Percentiles rank a stretch among this genome's conserved stretches.
phyloP scores from a whole-genome alignment of 2,329 filamentous ascomycete genomes.

The Bipolaris cookei region DNA sequence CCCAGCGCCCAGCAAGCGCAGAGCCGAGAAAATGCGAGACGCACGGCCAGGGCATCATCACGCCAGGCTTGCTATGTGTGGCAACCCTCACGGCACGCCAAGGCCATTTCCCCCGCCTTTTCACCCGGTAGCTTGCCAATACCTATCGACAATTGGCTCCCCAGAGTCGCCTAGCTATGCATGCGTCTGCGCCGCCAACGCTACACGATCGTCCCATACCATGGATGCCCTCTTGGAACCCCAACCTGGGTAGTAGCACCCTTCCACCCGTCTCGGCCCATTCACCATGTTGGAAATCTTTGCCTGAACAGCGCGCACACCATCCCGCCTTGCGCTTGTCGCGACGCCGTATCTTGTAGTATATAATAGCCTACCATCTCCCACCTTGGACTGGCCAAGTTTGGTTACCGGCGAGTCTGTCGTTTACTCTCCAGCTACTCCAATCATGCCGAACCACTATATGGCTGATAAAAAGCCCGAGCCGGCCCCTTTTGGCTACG shows the following conservation, averaged over 20 bases:
- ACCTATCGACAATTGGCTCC: slow-evolving; percentile 37
- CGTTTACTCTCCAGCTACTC: background rate
- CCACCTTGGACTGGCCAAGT: background rate
- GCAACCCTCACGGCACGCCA: slow-evolving; percentile 12
- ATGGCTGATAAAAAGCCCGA: slow-evolving; percentile 34
- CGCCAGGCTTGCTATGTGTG: background rate
- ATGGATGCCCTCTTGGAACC: slow-evolving; percentile 6
- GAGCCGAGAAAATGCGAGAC: slow-evolving; percentile 23
- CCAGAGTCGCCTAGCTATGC: slow-evolving; percentile 18
- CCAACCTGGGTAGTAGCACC: background rate
- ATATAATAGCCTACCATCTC: slow-evolving; percentile 10
- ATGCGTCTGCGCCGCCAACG: slow-evolving; percentile 10
- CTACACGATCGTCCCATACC: slow-evolving; percentile 8
- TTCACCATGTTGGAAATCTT: slow-evolving; percentile 20
- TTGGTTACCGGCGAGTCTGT: slow-evolving; percentile 7
- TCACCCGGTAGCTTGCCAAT: slow-evolving; percentile 6
- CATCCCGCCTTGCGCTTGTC: slow-evolving; percentile 1
- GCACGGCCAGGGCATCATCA: background rate
- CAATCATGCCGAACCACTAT: slow-evolving; percentile 34
- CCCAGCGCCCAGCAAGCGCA: slow-evolving; percentile 3
- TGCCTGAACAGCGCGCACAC: slow-evolving; percentile 10
- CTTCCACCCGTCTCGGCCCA: slow-evolving; percentile 3
- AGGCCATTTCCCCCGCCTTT: slow-evolving; percentile 23
- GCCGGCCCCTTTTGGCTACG: slow-evolving; percentile 24
- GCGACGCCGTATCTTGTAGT: slow-evolving; percentile 1